A percentile compares a stretch with the other conserved stretches of the same genome.
These are phyloP conservation scores for Rosa hybrid DNA, from an alignment of 331 rosid species.

Conservation along the genomic window DNA sequence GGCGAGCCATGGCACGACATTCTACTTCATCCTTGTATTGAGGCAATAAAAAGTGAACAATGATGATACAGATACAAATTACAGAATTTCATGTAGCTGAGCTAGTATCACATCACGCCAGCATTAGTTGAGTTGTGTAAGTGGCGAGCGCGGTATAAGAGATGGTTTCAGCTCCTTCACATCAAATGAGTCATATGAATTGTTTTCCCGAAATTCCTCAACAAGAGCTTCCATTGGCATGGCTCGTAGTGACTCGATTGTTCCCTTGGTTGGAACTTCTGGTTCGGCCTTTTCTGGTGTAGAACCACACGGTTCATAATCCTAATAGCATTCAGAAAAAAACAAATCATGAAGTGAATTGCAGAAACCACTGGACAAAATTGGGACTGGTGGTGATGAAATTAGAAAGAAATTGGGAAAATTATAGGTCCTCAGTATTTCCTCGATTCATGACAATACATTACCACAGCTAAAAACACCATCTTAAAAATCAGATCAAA, in stretches of 20 bases:
- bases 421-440: too few species aligned
- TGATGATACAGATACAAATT: constrained; percentile 51
- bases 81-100: constrained; percentile 9
- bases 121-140: constrained; percentile 53
- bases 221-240: constrained; percentile 82
- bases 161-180: constrained; percentile 78
- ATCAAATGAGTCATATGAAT: constrained; percentile 55
- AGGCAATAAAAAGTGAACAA: constrained; percentile 23
- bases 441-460: too few species aligned
- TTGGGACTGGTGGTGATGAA: not conserved
- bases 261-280: constrained; percentile 74
- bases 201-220: constrained; percentile 82
- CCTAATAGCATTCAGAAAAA: constrained; percentile 41
- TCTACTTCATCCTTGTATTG: constrained; percentile 17
- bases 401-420: not conserved
- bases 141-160: constrained; percentile 91
- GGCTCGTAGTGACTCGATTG: constrained; percentile 84
- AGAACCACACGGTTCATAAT: constrained; percentile 76
- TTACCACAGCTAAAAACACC: not conserved
- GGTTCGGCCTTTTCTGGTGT: constrained; percentile 70
- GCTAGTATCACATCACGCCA: not conserved
- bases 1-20: constrained; percentile 11
- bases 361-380: not conserved
- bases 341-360: not conserved
- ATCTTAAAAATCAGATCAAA: not conserved